Conservation (phyloP, 2,329 filamentous ascomycete species). For the Ramularia endophylla region DNA sequence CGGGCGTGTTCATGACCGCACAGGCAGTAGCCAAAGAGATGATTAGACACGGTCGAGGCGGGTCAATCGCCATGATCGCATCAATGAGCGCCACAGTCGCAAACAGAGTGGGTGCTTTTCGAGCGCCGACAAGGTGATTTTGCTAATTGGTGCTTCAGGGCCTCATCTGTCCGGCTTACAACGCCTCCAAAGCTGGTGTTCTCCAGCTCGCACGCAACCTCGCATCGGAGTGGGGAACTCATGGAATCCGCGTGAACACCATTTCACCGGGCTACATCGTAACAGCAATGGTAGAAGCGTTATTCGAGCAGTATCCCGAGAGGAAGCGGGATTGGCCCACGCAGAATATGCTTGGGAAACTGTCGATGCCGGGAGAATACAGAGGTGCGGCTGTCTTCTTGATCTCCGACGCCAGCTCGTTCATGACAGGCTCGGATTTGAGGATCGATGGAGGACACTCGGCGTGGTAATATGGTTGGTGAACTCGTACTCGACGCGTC, state of each 20-base stretch:
- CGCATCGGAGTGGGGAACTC: slow-evolving; percentile 64
- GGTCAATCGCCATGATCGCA: slow-evolving; percentile 57
- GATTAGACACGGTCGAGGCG: slow-evolving; percentile 54
- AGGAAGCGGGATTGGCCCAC: slow-evolving; percentile 62
- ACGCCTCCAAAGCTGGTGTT: slow-evolving; percentile 69
- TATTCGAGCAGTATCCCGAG: slow-evolving; percentile 72
- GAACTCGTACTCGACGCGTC: slow-evolving; percentile 1
- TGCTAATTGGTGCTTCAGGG: slow-evolving; percentile 42
- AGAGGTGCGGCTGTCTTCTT: slow-evolving; percentile 35
- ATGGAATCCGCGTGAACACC: slow-evolving; percentile 74
- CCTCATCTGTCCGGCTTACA: slow-evolving; percentile 63
- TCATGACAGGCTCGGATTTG: slow-evolving; percentile 52
- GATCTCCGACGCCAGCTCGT: slow-evolving; percentile 41
- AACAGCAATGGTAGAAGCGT: slow-evolving; percentile 74
- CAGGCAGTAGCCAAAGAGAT: slow-evolving; percentile 60
- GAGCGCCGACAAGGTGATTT: not conserved
- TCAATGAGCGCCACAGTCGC: slow-evolving; percentile 58
- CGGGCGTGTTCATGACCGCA: slow-evolving; percentile 57
- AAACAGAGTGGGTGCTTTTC: slow-evolving; percentile 49
- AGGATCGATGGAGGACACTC: slow-evolving; percentile 51
- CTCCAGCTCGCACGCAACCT: slow-evolving; percentile 66
- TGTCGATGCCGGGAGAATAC: slow-evolving; percentile 28
- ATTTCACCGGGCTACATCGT: slow-evolving; percentile 76
- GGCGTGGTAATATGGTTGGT: slow-evolving; percentile 42
- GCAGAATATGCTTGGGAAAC: slow-evolving; percentile 70